A percentile compares a stretch with the other conserved stretches of the same genome.
phyloP scores from a whole-genome alignment of 1,284 basidiomycete species.

The Microbotryum lychnidis-dioicae region DNA sequence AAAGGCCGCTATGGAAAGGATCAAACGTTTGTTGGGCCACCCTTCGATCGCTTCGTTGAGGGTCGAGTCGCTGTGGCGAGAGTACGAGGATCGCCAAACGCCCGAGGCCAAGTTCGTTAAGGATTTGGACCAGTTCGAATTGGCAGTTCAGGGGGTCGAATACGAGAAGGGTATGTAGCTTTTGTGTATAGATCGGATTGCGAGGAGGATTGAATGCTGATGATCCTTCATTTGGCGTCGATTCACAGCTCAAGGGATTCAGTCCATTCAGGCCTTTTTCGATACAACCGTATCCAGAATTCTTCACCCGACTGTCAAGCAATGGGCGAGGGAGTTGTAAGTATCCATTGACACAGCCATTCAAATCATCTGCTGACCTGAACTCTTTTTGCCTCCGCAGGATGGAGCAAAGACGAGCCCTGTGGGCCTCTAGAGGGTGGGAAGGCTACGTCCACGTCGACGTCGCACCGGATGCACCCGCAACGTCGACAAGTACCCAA shows the following conservation, averaged over 20 bases:
- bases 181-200: not conserved
- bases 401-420: constrained; percentile 16
- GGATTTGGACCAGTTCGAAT: constrained; percentile 89
- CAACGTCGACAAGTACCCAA: too few relatives aligned
- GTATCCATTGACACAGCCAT: not conserved
- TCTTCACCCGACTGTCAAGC: constrained; percentile 23
- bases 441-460: constrained; percentile 9
- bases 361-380: not conserved
- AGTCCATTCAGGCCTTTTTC: constrained; percentile 27
- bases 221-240: not conserved
- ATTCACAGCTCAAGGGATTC: constrained; percentile 13
- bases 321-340: constrained; percentile 25
- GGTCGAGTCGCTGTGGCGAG: constrained; percentile 77
- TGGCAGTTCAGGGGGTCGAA: constrained; percentile 60
- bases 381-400: not conserved
- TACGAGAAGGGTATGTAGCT: constrained; percentile 45
- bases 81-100: constrained; percentile 76
- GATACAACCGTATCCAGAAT: constrained; percentile 29
- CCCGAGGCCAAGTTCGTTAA: constrained; percentile 86
- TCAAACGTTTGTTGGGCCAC: constrained; percentile 81
- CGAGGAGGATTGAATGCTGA: not conserved
- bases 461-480: not conserved
- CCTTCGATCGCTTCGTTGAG: constrained; percentile 57
- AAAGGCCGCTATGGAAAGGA: constrained; percentile 83
- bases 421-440: constrained; percentile 27